Conservation (phyloP, 2,329 filamentous ascomycete genomes). For the Diaporthe vexans region DNA sequence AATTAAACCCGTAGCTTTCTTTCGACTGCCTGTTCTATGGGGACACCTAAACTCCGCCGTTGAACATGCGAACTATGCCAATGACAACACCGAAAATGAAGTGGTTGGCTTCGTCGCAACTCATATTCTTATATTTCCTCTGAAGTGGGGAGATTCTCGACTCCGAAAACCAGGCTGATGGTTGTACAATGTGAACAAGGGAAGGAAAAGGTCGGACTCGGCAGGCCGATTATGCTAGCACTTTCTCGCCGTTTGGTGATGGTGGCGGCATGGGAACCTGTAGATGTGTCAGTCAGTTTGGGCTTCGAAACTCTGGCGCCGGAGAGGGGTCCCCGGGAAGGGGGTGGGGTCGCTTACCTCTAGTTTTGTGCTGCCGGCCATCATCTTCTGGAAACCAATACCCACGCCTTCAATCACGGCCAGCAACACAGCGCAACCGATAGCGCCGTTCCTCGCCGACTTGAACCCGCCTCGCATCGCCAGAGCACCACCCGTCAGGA, state of each 20-base stretch:
- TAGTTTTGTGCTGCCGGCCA: conserved; percentile 88
- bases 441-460: conserved; percentile 94
- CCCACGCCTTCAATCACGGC: conserved; percentile 98
- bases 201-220: conserved; percentile 10
- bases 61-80: conserved; percentile 19
- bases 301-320: neutral
- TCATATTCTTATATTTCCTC: conserved; percentile 31
- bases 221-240: conserved; percentile 3
- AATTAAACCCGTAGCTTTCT: conserved; percentile 16
- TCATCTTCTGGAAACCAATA: conserved; percentile 95
- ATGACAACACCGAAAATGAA: conserved; percentile 12
- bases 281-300: neutral
- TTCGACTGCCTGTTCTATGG: conserved; percentile 20
- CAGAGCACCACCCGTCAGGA: conserved; percentile 94
- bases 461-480: conserved; percentile 93
- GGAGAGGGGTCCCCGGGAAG: too few relatives aligned
- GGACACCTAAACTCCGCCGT: conserved; percentile 2
- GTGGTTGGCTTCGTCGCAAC: conserved; percentile 14
- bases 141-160: conserved; percentile 32
- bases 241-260: conserved; percentile 24
- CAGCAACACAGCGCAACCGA: conserved; percentile 93
- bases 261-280: conserved; percentile 28
- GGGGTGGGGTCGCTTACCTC: conserved; percentile 67
- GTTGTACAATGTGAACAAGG: conserved; percentile 28
- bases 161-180: conserved; percentile 29